A percentile compares a stretch with the other conserved stretches of the same genome.
These are phyloP conservation scores for Yamadazyma dushanensis DNA, from an alignment of 1,139 yeast genomes.

Conservation along the genomic window DNA sequence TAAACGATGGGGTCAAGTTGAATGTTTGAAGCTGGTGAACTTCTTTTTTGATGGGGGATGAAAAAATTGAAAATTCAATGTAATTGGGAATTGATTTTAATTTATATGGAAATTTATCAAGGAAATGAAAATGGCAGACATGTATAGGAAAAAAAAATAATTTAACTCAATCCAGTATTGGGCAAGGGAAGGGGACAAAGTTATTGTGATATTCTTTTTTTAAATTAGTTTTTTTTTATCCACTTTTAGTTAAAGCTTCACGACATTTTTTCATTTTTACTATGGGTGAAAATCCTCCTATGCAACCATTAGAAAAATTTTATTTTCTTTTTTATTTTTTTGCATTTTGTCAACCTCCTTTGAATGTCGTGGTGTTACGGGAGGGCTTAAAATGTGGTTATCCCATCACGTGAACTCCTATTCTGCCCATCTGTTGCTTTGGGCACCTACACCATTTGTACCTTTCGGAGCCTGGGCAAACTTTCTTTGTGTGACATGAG, in stretches of 20 bases:
- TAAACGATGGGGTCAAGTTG: not conserved
- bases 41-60: not conserved
- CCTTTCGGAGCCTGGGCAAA: no score
- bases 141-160: slow-evolving; percentile 1
- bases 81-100: not conserved
- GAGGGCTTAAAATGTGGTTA: not conserved
- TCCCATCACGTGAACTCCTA: not conserved
- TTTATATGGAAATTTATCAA: no score
- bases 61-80: not conserved
- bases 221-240: not conserved
- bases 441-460: no score
- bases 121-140: no score
- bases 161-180: slow-evolving; percentile 2
- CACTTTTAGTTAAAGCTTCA: not conserved
- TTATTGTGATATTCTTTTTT: not conserved
- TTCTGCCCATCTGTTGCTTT: no score
- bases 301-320: slow-evolving; percentile 1
- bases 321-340: not conserved
- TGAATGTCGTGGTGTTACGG: not conserved
- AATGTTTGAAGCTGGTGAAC: not conserved
- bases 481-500: no score
- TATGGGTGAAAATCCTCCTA: not conserved
- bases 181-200: not conserved
- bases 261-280: no score
- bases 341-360: slow-evolving; percentile 2